Evolutionary conservation across 1,284 basidiomycete genomes (phyloP), one percentile per base, ranked within the genome.

Genomic region (Sanghuangporus sanghuang): DNA sequence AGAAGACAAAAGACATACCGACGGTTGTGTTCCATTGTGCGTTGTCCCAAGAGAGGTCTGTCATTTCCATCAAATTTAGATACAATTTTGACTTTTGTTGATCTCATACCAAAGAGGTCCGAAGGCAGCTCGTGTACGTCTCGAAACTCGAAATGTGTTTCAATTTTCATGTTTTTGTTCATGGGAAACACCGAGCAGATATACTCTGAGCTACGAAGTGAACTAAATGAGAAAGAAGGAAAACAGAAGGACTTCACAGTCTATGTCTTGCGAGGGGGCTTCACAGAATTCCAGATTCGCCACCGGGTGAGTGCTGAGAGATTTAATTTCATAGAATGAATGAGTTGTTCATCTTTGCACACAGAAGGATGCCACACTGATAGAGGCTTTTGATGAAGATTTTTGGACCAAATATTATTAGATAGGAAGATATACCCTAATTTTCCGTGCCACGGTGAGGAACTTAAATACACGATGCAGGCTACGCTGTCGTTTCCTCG

Each of bases 1-100:
- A 78, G 69, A 75, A 84, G 64, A 85, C 84, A 12, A 86, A 87
- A 71, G 77, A 83, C 52, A 76, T 90, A 4, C 82, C 84, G 9
- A 74, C 79, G 18, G 76, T 92, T 36, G 77, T 93, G 54, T 93
- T 93, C 70, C 91, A 93, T 71, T 93, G 91, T 70, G 79, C 81
- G 3, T 75, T 89, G 57, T 91, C 89, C 6, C 90, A 92, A 75
- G 77, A 82, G 46, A 80, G 91, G 89, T 90, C 69, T 49, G 86
- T 73, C 18, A 1, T 27, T 36, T 40, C 16, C 35, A 23, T 16
- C 11, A 62, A 67, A 18, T 54, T 42, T 14, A 48, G 2, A 50
- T 44, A 11, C 14, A 18, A 36, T 58, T 46, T 54, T 39, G 8
- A 27, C 32, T 9, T 27, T 27, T 59, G 18, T 42, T n/a, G 27